A percentile compares a stretch with the other conserved stretches of the same genome.
phyloP scores from a whole-genome alignment of 2,329 filamentous ascomycete genomes.

The Exserohilum rostratum region DNA sequence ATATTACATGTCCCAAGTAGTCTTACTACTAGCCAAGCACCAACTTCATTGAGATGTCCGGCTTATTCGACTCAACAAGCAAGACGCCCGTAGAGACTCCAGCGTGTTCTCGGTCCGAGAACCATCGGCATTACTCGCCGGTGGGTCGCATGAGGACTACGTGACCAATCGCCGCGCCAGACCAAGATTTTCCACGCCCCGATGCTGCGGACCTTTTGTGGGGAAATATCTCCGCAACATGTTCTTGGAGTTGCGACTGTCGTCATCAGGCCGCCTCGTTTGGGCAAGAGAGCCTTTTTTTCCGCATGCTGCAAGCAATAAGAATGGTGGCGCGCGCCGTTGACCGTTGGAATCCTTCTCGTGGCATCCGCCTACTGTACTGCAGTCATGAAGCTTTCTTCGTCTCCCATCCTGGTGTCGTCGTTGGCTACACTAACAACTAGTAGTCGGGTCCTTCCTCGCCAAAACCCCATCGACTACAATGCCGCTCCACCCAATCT shows the following conservation, averaged over 20 bases:
- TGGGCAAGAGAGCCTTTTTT: background rate
- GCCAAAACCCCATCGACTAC: slow-evolving; percentile 19
- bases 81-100: background rate
- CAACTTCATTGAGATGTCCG: background rate
- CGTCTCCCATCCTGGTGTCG: background rate
- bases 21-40: slow-evolving; percentile 13
- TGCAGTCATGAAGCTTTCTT: slow-evolving; percentile 9
- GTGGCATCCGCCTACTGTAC: background rate
- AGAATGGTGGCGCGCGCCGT: background rate
- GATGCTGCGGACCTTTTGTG: slow-evolving; percentile 6
- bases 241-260: background rate
- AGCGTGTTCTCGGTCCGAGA: slow-evolving; percentile 2
- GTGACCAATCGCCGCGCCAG: background rate
- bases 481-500: slow-evolving; percentile 26
- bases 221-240: slow-evolving; percentile 4
- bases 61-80: background rate
- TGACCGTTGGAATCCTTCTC: background rate
- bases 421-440: slow-evolving; percentile 5
- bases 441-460: slow-evolving; percentile 14
- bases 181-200: background rate
- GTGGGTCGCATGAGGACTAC: background rate
- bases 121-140: slow-evolving; percentile 3
- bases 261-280: slow-evolving; percentile 5
- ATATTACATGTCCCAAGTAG: slow-evolving; percentile 45
- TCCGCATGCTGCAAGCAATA: background rate